Base-by-base conservation (phyloP, 805 yeast species). In the Wickerhamomyces mucosus region DNA sequence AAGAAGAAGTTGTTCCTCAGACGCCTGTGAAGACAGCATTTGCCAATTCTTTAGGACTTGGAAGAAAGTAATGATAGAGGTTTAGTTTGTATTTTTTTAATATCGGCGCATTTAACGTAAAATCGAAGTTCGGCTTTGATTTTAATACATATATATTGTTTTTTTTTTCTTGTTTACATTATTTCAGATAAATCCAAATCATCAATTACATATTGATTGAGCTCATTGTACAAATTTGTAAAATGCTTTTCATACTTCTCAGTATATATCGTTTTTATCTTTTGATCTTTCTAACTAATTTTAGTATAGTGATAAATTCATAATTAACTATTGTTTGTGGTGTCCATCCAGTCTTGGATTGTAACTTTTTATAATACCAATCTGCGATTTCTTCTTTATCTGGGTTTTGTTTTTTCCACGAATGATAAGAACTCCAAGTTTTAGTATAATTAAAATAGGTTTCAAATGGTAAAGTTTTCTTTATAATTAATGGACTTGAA, bases 341-440 rank as follows among this genome's bases (percentile, higher is more conserved):
- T 17, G 53, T 56, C 75, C 77, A 72, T 0, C 67, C 67, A n/a
- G 64, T 50, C 34, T 50, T 59, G 0, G 46, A 36, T 34, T 65
- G 59, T n/a, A 68, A 46, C 11, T 58, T 60, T 1, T 43, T 32
- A 21, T 56, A 33, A 28, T 60, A 55, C 27, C 52, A 36, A 31
- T 56, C 57, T 14, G 63, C 55, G 11, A 65, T 52, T 26, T 60
- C 55, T 2, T 52, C 43, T 5, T 58, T 59, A 6, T 34, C 40
- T 11, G 39, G 36, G 26, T 51, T 34, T 3, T 37, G 54, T 14
- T 56, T 56, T 29, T 56, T 54, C 69, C 74, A 79, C 26, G 58
- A 61, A 53, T 77, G 83, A 50, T 68, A 72, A 2, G 82, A 68
- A 46, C 92, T 78, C 67, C 76, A 78, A 0, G 95, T 81, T n/a